Evolutionary conservation across 148 eudicot genomes (phyloP).

Genomic region (Fagopyrum esculentum): DNA sequence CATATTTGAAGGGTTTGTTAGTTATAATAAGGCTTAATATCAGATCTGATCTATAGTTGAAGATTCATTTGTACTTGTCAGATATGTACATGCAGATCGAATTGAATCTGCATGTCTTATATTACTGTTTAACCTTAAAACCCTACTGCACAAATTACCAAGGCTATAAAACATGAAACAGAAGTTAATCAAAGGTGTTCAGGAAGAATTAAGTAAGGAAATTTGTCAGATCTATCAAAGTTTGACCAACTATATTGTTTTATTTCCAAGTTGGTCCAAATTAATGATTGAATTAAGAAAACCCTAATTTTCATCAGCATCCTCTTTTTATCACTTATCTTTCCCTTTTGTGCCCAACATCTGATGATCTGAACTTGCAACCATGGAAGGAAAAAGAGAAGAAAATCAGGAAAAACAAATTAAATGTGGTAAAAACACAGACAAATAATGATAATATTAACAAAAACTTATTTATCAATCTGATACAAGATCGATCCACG

Average conservation of each 20-base stretch:
- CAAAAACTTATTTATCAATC: not conserved
- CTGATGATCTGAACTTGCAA: not conserved
- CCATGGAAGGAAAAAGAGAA: not conserved
- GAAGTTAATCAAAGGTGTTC: not conserved
- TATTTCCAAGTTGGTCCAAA: not conserved
- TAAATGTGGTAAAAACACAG: not conserved
- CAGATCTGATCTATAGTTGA: not conserved
- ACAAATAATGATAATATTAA: not conserved
- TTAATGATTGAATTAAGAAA: not conserved
- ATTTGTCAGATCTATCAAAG: not conserved
- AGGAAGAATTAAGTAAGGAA: not conserved
- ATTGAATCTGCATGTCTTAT: not conserved
- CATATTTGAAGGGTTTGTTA: not conserved
- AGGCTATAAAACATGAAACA: slow-evolving; percentile 1
- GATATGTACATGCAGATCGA: not conserved
- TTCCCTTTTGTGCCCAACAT: slow-evolving; percentile 1
- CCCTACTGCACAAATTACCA: not conserved
- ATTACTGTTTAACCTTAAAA: not conserved
- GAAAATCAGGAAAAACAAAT: not conserved
- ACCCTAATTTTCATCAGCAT: not conserved
- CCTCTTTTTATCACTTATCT: not conserved
- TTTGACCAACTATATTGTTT: too few species aligned
- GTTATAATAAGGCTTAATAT: not conserved
- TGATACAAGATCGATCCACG: not conserved
- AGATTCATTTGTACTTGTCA: not conserved